Evolutionary conservation across 2,329 filamentous ascomycete genomes (phyloP).

Genomic region (Cordyceps fumosorosea): DNA sequence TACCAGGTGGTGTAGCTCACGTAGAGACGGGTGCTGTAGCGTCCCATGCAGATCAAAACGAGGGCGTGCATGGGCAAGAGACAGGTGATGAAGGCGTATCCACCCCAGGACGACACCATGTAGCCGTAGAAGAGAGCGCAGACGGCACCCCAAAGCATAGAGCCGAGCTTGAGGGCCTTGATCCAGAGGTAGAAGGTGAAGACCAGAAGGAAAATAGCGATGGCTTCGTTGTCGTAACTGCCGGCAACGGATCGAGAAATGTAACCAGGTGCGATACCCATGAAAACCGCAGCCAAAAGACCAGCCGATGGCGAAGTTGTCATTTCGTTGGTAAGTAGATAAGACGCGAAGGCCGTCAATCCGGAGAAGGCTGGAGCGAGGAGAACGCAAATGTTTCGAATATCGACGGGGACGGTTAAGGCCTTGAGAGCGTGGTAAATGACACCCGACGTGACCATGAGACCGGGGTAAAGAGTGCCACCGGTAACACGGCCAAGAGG

Average conservation of each 20-base stretch:
- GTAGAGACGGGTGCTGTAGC: slow-evolving; percentile 89
- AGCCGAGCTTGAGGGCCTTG: slow-evolving; percentile 93
- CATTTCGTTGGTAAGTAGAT: slow-evolving; percentile 96
- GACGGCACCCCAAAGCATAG: slow-evolving; percentile 91
- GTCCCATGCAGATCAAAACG: slow-evolving; percentile 91
- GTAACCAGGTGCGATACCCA: slow-evolving; percentile 96
- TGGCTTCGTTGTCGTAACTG: slow-evolving; percentile 99
- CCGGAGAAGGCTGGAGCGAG: slow-evolving; percentile 93
- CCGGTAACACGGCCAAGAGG: slow-evolving; percentile 96
- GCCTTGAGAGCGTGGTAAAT: slow-evolving; percentile 93
- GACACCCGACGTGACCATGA: slow-evolving; percentile 97
- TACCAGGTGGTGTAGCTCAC: slow-evolving; percentile 99
- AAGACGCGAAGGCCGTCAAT: slow-evolving; percentile 84
- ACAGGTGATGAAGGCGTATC: slow-evolving; percentile 99
- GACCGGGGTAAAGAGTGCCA: slow-evolving; percentile 94
- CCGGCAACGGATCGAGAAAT: slow-evolving; percentile 96
- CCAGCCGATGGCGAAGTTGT: slow-evolving; percentile 90
- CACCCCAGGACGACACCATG: slow-evolving; percentile 99
- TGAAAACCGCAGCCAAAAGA: slow-evolving; percentile 88
- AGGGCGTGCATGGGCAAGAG: slow-evolving; percentile 90
- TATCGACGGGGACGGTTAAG: slow-evolving; percentile 88
- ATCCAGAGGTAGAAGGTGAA: slow-evolving; percentile 99
- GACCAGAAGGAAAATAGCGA: slow-evolving; percentile 96
- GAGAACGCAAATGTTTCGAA: slow-evolving; percentile 96
- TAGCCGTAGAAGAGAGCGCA: slow-evolving; percentile 97